Evolutionary conservation across 805 yeast species (phyloP).

Genomic region (Pichia deserticola): DNA sequence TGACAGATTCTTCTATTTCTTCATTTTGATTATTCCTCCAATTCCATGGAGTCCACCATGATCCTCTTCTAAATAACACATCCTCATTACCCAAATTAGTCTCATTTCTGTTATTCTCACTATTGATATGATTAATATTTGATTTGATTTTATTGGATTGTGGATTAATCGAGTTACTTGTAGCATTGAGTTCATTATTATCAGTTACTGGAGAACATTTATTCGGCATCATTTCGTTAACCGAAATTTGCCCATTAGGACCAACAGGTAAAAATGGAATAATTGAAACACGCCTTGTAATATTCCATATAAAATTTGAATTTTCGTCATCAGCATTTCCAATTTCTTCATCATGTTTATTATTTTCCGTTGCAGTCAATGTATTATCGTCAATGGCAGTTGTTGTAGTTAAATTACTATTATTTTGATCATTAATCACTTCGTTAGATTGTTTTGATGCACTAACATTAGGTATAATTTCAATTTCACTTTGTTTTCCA

Average conservation of each 20-base stretch:
- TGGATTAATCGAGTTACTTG: neutral
- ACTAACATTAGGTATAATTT: too few species aligned
- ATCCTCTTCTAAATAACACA: neutral
- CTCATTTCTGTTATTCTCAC: too few species aligned
- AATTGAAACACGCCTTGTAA: constrained; percentile 4
- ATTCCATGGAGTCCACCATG: constrained; percentile 11
- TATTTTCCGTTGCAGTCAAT: too few species aligned
- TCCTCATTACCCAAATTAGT: too few species aligned
- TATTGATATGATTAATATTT: too few species aligned
- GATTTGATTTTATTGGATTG: too few species aligned
- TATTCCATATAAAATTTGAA: constrained; percentile 2
- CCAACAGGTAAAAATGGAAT: neutral
- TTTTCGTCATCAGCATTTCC: neutral
- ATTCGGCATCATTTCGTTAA: neutral
- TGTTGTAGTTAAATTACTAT: too few species aligned
- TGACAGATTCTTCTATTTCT: neutral
- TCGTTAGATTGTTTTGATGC: too few species aligned
- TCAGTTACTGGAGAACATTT: neutral
- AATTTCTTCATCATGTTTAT: too few species aligned
- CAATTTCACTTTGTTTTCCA: too few species aligned
- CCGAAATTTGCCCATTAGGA: neutral
- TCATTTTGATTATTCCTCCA: constrained; percentile 1
- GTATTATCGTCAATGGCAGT: too few species aligned
- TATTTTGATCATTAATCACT: too few species aligned
- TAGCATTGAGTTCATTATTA: neutral